These are phyloP conservation scores for Cryphonectria nitschkei DNA, from an alignment of 2,329 filamentous ascomycete genomes.

Conservation along the genomic window DNA sequence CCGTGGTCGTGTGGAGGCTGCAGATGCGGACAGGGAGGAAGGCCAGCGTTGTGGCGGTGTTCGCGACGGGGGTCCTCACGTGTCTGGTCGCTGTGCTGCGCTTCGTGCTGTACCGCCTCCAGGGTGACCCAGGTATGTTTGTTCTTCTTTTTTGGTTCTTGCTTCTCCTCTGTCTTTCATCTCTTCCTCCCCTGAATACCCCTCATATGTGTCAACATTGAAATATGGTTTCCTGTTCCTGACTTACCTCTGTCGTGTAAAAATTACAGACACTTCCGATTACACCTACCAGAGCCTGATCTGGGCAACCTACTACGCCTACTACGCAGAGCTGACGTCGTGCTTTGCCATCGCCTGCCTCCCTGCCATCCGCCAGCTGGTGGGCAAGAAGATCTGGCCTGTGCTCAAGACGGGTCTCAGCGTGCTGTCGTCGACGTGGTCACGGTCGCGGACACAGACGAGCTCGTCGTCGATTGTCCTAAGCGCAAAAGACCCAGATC, in stretches of 20 bases:
- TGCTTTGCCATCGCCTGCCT: constrained; percentile 24
- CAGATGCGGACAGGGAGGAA: constrained; percentile 22
- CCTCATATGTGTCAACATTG: neutral
- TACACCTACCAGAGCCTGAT: constrained; percentile 15
- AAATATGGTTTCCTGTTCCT: neutral
- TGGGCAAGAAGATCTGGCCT: constrained; percentile 19
- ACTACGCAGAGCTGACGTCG: constrained; percentile 18
- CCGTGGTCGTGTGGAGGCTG: constrained; percentile 21
- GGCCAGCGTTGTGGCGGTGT: constrained; percentile 14
- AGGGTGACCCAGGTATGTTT: neutral
- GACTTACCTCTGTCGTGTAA: neutral
- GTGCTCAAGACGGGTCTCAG: constrained; percentile 14
- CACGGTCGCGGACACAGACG: neutral
- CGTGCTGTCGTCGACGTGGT: constrained; percentile 8
- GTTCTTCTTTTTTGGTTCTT: neutral
- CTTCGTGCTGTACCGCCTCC: constrained; percentile 6
- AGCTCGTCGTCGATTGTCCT: neutral
- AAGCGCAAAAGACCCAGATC: neutral
- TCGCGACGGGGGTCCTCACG: constrained; percentile 12
- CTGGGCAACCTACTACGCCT: constrained; percentile 14
- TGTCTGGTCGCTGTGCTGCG: neutral
- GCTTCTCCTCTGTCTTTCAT: neutral
- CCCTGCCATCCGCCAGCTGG: constrained; percentile 20
- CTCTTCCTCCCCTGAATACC: neutral
- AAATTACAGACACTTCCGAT: neutral